Evolutionary conservation across 2,329 filamentous ascomycete species (phyloP).

Genomic region (Chaetothyriales sp.): DNA sequence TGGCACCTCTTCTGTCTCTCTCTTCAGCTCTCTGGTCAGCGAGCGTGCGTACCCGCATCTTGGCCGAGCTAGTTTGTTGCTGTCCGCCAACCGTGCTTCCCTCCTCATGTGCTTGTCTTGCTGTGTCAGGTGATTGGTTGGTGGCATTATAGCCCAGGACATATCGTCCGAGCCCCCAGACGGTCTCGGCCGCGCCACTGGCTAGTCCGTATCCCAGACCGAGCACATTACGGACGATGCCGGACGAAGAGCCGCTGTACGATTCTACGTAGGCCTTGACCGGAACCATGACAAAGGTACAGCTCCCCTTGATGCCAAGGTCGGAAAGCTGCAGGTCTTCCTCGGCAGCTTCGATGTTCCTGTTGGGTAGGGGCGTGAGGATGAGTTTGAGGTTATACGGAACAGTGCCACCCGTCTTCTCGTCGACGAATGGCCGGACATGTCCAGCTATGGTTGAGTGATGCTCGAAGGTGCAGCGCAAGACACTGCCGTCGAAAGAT

Average conservation of each 20-base stretch:
- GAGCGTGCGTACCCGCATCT: constrained; percentile 38
- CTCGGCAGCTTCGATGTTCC: constrained; percentile 58
- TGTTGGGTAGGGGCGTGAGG: constrained; percentile 62
- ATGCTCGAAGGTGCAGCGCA: constrained; percentile 58
- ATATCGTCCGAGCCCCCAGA: constrained; percentile 31
- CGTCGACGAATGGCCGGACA: constrained; percentile 67
- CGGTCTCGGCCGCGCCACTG: constrained; percentile 30
- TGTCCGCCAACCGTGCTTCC: neutral
- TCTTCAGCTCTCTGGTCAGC: constrained; percentile 37
- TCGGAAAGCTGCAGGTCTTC: constrained; percentile 55
- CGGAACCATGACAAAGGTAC: constrained; percentile 70
- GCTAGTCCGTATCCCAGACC: constrained; percentile 31
- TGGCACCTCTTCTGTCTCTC: constrained; percentile 36
- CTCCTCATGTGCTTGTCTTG: neutral
- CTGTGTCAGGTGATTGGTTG: constrained; percentile 7
- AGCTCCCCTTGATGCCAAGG: constrained; percentile 61
- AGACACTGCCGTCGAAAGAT: constrained; percentile 68
- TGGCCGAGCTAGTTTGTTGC: neutral
- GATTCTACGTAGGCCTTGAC: constrained; percentile 48
- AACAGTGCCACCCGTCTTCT: constrained; percentile 40
- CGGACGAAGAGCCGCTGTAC: constrained; percentile 31
- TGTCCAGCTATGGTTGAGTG: constrained; percentile 48
- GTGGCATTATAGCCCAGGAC: constrained; percentile 30
- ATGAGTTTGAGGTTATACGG: constrained; percentile 80
- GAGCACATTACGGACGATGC: constrained; percentile 25